phyloP scores from a whole-genome alignment of 495 filamentous ascomycete species.

The Neurospora sp. region DNA sequence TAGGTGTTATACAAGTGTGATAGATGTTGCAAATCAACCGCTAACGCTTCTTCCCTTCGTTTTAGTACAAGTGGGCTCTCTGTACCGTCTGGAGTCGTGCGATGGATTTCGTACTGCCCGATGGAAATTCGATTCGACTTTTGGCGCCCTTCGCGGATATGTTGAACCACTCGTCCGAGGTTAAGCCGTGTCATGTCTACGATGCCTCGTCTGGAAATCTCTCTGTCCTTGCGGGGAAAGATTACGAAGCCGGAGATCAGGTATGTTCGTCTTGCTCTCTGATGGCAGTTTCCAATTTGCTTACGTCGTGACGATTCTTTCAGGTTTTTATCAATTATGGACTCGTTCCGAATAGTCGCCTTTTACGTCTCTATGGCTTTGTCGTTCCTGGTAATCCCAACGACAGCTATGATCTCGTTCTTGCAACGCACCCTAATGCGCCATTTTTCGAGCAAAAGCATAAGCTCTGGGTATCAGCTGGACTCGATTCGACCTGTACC shows the following conservation, averaged over 20 bases:
- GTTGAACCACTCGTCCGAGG: conserved; percentile 26
- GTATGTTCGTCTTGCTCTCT: conserved; percentile 1
- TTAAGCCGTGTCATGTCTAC: conserved; percentile 24
- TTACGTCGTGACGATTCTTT: no score
- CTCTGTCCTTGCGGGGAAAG: conserved; percentile 22
- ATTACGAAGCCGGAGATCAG: conserved; percentile 22
- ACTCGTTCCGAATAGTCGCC: conserved; percentile 20
- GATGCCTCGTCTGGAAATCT: conserved; percentile 16
- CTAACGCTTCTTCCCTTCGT: conserved; percentile 10
- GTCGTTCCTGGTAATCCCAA: conserved; percentile 22
- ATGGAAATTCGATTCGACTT: conserved; percentile 20
- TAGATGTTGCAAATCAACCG: conserved; percentile 10
- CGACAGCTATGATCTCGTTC: conserved; percentile 25
- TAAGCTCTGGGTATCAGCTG: conserved; percentile 22
- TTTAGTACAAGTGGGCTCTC: conserved; percentile 25
- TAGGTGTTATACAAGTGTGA: conserved; percentile 13
- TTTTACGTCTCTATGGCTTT: conserved; percentile 27
- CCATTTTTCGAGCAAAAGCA: conserved; percentile 23
- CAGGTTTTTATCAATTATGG: conserved; percentile 20
- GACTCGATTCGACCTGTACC: conserved; percentile 21
- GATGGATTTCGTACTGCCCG: conserved; percentile 22
- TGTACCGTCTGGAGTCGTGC: conserved; percentile 24
- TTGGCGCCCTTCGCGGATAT: conserved; percentile 25
- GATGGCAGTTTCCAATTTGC: no score
- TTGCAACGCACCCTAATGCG: conserved; percentile 19